Base-by-base conservation (phyloP, 257 asterid genomes). In the Scutellaria barbata region DNA sequence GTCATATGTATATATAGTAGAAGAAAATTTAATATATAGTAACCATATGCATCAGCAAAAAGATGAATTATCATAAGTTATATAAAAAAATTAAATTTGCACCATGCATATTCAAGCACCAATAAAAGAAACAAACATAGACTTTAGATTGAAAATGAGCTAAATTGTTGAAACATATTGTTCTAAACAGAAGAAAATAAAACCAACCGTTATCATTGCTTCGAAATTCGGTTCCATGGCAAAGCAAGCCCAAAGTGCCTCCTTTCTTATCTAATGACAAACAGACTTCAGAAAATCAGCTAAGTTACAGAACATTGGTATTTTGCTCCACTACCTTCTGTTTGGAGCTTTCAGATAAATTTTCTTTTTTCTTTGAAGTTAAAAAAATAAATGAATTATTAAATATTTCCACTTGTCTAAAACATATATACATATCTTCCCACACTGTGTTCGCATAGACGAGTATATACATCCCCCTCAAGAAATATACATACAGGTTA, bases 161-260 rank as follows among this genome's bases (percentile, higher is more conserved):
- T 41, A 25, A 16, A 43, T 8, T 56, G 55, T 35, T 42, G 55
- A 57, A 43, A 67, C 40, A 5, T 13, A 62, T 73, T 62, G 48
- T 61, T 12, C 33, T 30, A 8, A 18, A 52, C 52, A 14, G 48
- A 54, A 52, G 40, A 64, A 51, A 57, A 12, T 35, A 40, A 42
- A 41, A 68, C 93, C 68, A 63, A 91, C 99, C 71, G 98, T 85
- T 77, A 77, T 85, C 96, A 88, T 84, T 33, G 99, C 99, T 84
- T 91, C 97, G 41, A 62, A 86, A 40, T 82, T 75, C 64, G 96
- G 99, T 81, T 72, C 87, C 96, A 91, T 85, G 10, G 99, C 99
- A 74, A 89, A 88, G 84, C 93, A 90, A 61, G 99, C 96, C 99
- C 99, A 94, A 40, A 91, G 96, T 68, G 99, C 99, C 82, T 94